Conservation (phyloP, 257 asterid species). For the Gentiana straminea region DNA sequence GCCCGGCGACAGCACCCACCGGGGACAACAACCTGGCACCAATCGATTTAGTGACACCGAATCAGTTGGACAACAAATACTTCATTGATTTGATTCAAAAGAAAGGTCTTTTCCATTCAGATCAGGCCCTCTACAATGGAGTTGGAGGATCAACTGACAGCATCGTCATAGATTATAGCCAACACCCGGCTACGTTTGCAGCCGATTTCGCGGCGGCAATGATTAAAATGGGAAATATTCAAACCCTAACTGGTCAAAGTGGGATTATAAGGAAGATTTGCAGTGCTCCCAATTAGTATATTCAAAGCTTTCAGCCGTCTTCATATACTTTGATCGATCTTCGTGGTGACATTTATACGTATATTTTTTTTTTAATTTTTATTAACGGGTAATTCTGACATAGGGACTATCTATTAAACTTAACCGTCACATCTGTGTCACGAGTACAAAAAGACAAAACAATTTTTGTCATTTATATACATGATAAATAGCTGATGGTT, state of each 20-base stretch:
- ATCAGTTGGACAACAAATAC: constrained; percentile 15
- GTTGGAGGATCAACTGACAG: constrained; percentile 12
- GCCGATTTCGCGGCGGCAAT: constrained; percentile 16
- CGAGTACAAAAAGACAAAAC: too few relatives aligned
- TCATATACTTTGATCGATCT: too few relatives aligned
- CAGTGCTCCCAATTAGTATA: constrained; percentile 12
- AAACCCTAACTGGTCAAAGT: constrained; percentile 17
- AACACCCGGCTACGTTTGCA: constrained; percentile 3
- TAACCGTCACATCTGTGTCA: too few relatives aligned
- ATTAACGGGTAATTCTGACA: too few relatives aligned
- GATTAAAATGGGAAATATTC: constrained; percentile 23
- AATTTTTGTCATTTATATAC: too few relatives aligned
- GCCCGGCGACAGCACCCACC: constrained; percentile 9
- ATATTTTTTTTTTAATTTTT: too few relatives aligned
- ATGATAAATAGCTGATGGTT: too few relatives aligned
- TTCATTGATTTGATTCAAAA: constrained; percentile 13
- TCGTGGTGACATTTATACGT: too few relatives aligned
- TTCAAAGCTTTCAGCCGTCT: too few relatives aligned
- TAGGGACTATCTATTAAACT: too few relatives aligned
- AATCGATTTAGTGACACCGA: constrained; percentile 21
- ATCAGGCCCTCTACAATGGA: constrained; percentile 15
- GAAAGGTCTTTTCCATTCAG: constrained; percentile 19
- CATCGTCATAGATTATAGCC: constrained; percentile 12
- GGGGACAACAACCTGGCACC: constrained; percentile 21
- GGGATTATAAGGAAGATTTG: constrained; percentile 25